Percentiles rank a stretch among this genome's conserved stretches.
These are phyloP conservation scores for Selenicereus undatus DNA, from an alignment of 148 eudicot genomes.

Conservation along the genomic window DNA sequence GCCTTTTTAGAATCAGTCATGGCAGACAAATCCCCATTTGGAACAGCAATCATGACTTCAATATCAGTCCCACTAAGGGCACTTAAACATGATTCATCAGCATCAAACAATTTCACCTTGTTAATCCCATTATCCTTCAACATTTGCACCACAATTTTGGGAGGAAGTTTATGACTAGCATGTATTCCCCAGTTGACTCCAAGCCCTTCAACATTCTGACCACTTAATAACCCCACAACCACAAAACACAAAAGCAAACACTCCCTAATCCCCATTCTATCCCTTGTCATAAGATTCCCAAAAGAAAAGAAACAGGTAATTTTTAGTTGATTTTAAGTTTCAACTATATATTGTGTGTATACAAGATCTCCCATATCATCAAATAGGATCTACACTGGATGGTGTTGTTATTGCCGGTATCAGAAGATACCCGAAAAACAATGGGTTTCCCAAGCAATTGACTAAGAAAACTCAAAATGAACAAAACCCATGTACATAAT, in stretches of 20 bases:
- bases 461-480: not conserved
- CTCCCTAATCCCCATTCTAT: not conserved
- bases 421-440: not conserved
- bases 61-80: conserved; percentile 69
- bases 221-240: conserved; percentile 9
- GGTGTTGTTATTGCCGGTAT: not conserved
- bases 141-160: conserved; percentile 60
- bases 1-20: conserved; percentile 53
- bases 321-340: too few relatives aligned
- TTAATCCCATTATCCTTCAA: conserved; percentile 67
- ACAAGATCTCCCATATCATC: too few relatives aligned
- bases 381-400: too few relatives aligned
- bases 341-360: too few relatives aligned
- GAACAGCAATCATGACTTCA: conserved; percentile 88
- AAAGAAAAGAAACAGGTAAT: not conserved
- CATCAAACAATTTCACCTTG: conserved; percentile 83
- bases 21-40: conserved; percentile 50
- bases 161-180: conserved; percentile 57
- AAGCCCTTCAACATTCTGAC: conserved; percentile 38
- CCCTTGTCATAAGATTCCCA: too few relatives aligned
- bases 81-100: conserved; percentile 46
- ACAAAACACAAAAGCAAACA: not conserved
- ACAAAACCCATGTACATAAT: not conserved
- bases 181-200: conserved; percentile 89
- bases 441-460: not conserved